phyloP scores from a whole-genome alignment of 441 rosid genomes.

The Dalechampia spathulata region DNA sequence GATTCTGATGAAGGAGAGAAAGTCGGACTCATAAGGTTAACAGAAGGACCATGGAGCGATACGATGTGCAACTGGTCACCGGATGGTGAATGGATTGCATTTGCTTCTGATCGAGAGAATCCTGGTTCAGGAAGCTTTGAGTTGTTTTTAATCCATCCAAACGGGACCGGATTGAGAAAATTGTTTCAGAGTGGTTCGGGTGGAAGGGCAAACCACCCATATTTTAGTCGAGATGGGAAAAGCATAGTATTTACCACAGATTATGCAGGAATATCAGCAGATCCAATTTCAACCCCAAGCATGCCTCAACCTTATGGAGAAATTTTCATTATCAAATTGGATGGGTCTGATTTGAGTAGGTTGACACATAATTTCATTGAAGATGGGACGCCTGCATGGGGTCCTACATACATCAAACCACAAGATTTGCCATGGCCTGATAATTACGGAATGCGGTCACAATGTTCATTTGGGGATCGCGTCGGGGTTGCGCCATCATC shows the following conservation, averaged over 20 bases:
- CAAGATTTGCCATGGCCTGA: slow-evolving; percentile 38
- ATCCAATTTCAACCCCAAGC: slow-evolving; percentile 81
- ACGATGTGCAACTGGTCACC: slow-evolving; percentile 89
- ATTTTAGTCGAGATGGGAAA: slow-evolving; percentile 73
- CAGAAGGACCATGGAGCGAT: slow-evolving; percentile 73
- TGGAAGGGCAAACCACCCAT: slow-evolving; percentile 72
- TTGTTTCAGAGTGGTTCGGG: slow-evolving; percentile 55
- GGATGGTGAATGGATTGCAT: slow-evolving; percentile 62
- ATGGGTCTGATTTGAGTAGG: slow-evolving; percentile 67
- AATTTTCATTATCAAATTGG: slow-evolving; percentile 58
- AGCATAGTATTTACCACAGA: slow-evolving; percentile 64
- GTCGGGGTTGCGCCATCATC: neutral
- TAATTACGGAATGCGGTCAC: slow-evolving; percentile 12
- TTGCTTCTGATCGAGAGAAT: slow-evolving; percentile 56
- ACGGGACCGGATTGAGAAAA: slow-evolving; percentile 67
- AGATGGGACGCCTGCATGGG: slow-evolving; percentile 90
- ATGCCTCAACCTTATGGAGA: slow-evolving; percentile 87
- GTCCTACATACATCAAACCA: slow-evolving; percentile 43
- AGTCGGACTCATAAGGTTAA: slow-evolving; percentile 45
- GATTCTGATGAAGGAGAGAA: slow-evolving; percentile 59
- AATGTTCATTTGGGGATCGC: slow-evolving; percentile 33
- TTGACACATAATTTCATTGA: slow-evolving; percentile 70
- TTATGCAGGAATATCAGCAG: slow-evolving; percentile 69
- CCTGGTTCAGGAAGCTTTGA: slow-evolving; percentile 71
- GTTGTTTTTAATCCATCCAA: slow-evolving; percentile 63